These are phyloP conservation scores for Corchorus capsularis DNA, from an alignment of 345 rosid species.

Conservation along the genomic window DNA sequence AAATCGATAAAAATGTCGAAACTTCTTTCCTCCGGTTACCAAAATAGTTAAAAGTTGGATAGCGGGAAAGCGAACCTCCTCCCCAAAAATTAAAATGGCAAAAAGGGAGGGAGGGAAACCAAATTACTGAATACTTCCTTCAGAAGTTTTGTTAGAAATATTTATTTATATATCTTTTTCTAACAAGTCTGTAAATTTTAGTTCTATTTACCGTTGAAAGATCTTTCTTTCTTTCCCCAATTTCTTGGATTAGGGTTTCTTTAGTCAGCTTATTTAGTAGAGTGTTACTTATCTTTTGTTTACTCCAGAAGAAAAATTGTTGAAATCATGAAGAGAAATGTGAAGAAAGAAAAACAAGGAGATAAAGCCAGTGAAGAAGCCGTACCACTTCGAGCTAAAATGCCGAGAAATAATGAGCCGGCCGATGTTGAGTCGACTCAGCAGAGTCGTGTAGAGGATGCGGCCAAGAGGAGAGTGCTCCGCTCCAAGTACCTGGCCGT, in stretches of 20 bases:
- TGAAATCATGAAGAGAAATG: conserved; percentile 20
- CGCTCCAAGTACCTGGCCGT: conserved; percentile 75
- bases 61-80: too few species aligned
- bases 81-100: too few species aligned
- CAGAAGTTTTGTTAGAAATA: too few species aligned
- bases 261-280: background rate
- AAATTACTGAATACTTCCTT: too few species aligned
- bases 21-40: too few species aligned
- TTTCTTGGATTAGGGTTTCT: background rate
- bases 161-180: too few species aligned
- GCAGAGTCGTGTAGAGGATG: conserved; percentile 20
- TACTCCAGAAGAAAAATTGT: background rate
- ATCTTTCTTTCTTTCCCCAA: background rate
- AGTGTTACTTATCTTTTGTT: background rate
- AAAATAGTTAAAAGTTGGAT: too few species aligned
- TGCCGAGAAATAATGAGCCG: background rate
- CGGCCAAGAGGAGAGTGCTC: conserved; percentile 55
- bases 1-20: too few species aligned
- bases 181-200: too few species aligned
- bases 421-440: conserved; percentile 17
- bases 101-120: too few species aligned
- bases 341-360: conserved; percentile 34
- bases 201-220: background rate
- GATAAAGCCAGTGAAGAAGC: background rate
- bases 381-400: conserved; percentile 1